These are phyloP conservation scores for Encephalitozoon romaleae DNA, from an alignment of 371 early-diverging fungal species.

Conservation along the genomic window DNA sequence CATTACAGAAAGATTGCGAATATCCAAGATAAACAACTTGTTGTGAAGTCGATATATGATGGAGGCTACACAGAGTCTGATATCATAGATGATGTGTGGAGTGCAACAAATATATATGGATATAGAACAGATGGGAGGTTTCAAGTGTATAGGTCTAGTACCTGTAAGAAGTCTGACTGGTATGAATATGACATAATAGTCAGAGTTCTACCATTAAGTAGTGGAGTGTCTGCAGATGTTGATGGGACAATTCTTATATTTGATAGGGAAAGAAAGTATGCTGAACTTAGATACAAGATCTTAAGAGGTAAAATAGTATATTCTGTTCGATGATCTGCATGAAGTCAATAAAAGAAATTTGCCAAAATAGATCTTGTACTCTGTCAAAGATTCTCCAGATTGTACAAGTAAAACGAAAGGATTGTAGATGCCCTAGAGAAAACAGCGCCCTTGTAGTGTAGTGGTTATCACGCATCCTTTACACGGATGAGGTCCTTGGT, in stretches of 20 bases:
- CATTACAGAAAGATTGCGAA: conserved; percentile 17
- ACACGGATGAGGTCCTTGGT: conserved; percentile 62
- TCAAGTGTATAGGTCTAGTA: conserved; percentile 33
- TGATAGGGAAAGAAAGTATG: conserved; percentile 4
- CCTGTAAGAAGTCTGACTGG: conserved; percentile 25
- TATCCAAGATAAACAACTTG: neutral
- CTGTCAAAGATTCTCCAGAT: too few relatives aligned
- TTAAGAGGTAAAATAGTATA: neutral
- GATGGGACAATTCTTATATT: conserved; percentile 43
- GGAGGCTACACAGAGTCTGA: neutral
- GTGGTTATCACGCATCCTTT: conserved; percentile 62
- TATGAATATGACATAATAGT: conserved; percentile 45
- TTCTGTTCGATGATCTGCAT: neutral
- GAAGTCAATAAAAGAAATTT: neutral
- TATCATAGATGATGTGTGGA: conserved; percentile 30
- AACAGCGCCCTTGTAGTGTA: conserved; percentile 58
- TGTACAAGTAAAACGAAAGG: too few relatives aligned
- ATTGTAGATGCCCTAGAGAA: neutral
- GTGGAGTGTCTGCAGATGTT: conserved; percentile 32
- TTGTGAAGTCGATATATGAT: neutral
- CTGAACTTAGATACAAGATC: conserved; percentile 38
- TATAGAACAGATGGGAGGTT: neutral
- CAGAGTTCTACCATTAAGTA: conserved; percentile 23
- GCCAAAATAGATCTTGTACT: neutral
- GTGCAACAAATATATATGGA: conserved; percentile 8